Evolutionary conservation across 2,329 filamentous ascomycete genomes (phyloP), one percentile per base, ranked within the genome.

Genomic region (Cadophora luteo-olivacea): DNA sequence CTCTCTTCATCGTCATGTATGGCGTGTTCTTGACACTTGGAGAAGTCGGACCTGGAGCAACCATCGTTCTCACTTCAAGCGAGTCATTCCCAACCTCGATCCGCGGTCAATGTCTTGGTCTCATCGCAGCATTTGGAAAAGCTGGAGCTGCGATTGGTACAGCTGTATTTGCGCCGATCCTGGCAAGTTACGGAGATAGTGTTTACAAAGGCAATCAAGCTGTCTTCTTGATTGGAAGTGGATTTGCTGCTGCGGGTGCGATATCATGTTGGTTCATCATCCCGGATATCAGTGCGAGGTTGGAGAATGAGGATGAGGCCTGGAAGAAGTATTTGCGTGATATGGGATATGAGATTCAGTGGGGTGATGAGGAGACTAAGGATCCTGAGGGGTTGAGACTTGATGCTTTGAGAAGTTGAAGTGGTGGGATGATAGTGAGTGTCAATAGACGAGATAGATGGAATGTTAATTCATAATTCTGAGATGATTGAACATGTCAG

Each of bases 71-170:
- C 68, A 69, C 81, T 72, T 33, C 82, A 0, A 80, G 82, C 0
- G 84, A 86, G 68, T 83, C 80, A 32, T 86, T 85, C 75, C 83
- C 84, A 0, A 86, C 84, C 0, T 81, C 82, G 0, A 79, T 86
- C 3, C 79, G 84, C 1, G 84, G 83, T 0, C 83, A 85, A 63
- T 84, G 82, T 74, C 79, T 85, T 67, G 84, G 84, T 0, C 78
- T 85, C 61, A 80, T 82, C 0, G 78, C 82, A 0, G 84, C 83
- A 0, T 81, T 81, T 22, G 82, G 81, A 14, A 86, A 86, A 67
- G 82, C 82, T 0, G 84, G 84, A 0, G 83, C 83, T 0, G 82
- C 83, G 0, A 82, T 86, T 22, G 84, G 84, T 0, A 85, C 83
- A 0, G 78, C 84, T 66, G 83, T 84, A 2, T 87, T 86, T 67